phyloP scores from a whole-genome alignment of 2,329 filamentous ascomycete species.

The Phialemoniopsis sp. region DNA sequence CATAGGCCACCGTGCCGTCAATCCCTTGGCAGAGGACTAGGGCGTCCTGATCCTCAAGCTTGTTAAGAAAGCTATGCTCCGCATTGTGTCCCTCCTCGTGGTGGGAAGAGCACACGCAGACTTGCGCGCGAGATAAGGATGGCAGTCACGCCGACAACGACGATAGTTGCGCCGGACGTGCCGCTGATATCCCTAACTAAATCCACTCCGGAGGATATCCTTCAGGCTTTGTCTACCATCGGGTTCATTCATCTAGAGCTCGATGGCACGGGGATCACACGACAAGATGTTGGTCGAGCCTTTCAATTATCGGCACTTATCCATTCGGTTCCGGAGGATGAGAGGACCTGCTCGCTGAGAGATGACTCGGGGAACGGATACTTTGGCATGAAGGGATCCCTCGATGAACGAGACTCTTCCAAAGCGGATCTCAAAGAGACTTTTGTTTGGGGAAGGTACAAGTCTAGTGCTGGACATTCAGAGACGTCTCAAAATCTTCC shows the following conservation, averaged over 20 bases:
- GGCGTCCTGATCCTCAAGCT: no score
- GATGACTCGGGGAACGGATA: slow-evolving; percentile 1
- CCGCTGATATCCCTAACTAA: background rate
- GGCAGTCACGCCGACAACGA: background rate
- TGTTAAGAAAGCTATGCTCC: no score
- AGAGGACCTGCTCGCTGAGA: background rate
- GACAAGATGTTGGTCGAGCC: background rate
- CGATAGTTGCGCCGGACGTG: background rate
- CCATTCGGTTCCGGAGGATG: background rate
- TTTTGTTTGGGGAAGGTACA: slow-evolving; percentile 1
- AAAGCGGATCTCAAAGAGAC: background rate
- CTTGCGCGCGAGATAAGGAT: background rate
- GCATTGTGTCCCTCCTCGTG: no score
- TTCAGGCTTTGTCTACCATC: background rate
- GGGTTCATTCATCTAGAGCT: slow-evolving; percentile 1
- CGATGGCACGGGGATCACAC: background rate
- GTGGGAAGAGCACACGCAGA: no score
- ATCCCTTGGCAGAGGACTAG: no score
- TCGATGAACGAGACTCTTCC: background rate
- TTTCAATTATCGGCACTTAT: background rate
- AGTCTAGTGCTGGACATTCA: background rate
- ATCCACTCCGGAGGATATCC: background rate
- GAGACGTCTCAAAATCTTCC: slow-evolving; percentile 1
- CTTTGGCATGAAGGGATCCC: background rate
- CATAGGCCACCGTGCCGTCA: no score